Percentiles rank a stretch among this genome's conserved stretches.
phyloP scores from a whole-genome alignment of 1,139 yeast species.

The Suhomyces yuchorum region DNA sequence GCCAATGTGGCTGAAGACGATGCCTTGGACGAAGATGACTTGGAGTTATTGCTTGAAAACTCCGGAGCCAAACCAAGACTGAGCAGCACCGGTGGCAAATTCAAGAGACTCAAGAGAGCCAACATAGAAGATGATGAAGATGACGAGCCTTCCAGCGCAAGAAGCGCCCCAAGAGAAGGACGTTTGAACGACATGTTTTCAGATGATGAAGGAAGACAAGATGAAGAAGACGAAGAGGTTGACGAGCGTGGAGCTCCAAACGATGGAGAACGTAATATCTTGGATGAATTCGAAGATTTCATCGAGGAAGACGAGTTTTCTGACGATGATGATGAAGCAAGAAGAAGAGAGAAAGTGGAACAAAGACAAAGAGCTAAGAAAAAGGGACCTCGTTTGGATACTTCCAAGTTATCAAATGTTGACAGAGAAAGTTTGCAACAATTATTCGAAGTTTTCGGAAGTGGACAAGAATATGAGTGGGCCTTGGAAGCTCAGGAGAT shows the following conservation, averaged over 20 bases:
- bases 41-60: slow-evolving; percentile 87
- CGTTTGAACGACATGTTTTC: slow-evolving; percentile 75
- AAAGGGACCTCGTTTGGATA: slow-evolving; percentile 45
- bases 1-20: slow-evolving; percentile 53
- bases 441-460: slow-evolving; percentile 92
- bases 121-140: slow-evolving; percentile 36
- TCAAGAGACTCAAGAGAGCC: slow-evolving; percentile 83
- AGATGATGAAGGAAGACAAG: slow-evolving; percentile 64
- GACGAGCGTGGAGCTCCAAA: slow-evolving; percentile 31
- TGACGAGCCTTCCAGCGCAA: slow-evolving; percentile 30
- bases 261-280: slow-evolving; percentile 41
- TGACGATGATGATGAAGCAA: slow-evolving; percentile 86
- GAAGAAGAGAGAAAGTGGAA: slow-evolving; percentile 34
- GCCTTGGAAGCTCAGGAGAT: slow-evolving; percentile 90
- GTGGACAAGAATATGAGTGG: slow-evolving; percentile 98
- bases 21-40: slow-evolving; percentile 90
- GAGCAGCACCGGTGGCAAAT: slow-evolving; percentile 44
- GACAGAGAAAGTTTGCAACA: slow-evolving; percentile 94
- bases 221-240: slow-evolving; percentile 39
- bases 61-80: slow-evolving; percentile 61
- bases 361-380: slow-evolving; percentile 46
- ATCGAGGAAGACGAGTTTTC: slow-evolving; percentile 96
- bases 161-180: slow-evolving; percentile 14
- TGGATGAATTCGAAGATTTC: slow-evolving; percentile 93
- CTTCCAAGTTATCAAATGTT: slow-evolving; percentile 71